Evolutionary conservation across 352 stramenopile genomes (phyloP).

Genomic region (Thraustochytrium sp.): DNA sequence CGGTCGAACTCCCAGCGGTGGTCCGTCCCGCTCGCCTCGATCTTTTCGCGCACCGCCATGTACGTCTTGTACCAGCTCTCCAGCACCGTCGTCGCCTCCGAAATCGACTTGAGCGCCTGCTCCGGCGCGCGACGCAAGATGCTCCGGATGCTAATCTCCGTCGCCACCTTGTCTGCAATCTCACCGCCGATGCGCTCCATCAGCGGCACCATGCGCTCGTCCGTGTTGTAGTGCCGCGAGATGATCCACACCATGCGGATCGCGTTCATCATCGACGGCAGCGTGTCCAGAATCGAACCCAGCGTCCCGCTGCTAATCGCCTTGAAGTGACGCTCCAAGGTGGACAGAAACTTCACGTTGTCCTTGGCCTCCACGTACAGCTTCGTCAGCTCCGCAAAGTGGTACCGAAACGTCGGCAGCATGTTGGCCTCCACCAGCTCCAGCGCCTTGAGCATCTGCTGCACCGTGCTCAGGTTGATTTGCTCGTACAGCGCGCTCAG

Average conservation of each 20-base stretch:
- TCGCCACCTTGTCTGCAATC: conserved; percentile 82
- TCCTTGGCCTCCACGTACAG: conserved; percentile 90
- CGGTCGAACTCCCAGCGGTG: conserved; percentile 91
- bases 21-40: conserved; percentile 85
- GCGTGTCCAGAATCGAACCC: conserved; percentile 78
- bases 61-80: conserved; percentile 87
- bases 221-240: conserved; percentile 93
- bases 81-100: conserved; percentile 82
- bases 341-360: conserved; percentile 92
- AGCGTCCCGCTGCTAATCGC: conserved; percentile 83
- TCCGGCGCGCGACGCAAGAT: conserved; percentile 74
- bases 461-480: conserved; percentile 87
- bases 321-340: conserved; percentile 91
- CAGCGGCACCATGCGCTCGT: conserved; percentile 88
- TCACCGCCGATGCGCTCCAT: conserved; percentile 90
- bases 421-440: conserved; percentile 79
- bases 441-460: conserved; percentile 87
- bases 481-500: conserved; percentile 90
- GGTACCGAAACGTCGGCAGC: conserved; percentile 83
- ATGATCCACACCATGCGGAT: conserved; percentile 96
- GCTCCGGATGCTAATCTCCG: conserved; percentile 80
- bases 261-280: conserved; percentile 91
- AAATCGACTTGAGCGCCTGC: conserved; percentile 67
- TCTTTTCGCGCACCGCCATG: conserved; percentile 84
- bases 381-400: conserved; percentile 88